These are phyloP conservation scores for Saururus chinensis DNA, from an alignment of 164 flowering plant species.

Conservation along the genomic window DNA sequence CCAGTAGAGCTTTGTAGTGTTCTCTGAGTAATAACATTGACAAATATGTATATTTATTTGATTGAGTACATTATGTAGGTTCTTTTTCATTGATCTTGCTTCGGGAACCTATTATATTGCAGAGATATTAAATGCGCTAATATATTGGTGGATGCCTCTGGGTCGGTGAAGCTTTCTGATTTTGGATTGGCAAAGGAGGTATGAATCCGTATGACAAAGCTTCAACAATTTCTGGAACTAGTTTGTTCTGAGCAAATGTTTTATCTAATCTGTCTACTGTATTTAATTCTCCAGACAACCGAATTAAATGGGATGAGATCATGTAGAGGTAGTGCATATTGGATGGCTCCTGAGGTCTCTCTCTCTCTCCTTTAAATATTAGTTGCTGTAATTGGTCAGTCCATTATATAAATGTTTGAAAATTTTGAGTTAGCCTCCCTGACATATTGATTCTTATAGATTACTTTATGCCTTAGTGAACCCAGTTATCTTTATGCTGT, in stretches of 20 bases:
- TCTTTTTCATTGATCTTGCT: neutral
- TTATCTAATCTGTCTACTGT: conserved; percentile 4
- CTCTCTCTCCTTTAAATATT: too few species aligned
- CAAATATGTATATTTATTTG: too few species aligned
- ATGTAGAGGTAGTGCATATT: conserved; percentile 85
- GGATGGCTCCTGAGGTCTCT: conserved; percentile 99
- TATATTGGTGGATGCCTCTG: conserved; percentile 79
- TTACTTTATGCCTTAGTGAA: too few species aligned
- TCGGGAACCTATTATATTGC: neutral
- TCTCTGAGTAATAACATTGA: too few species aligned
- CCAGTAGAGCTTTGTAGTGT: neutral
- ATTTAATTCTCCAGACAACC: conserved; percentile 42
- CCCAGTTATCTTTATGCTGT: too few species aligned
- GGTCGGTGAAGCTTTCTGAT: conserved; percentile 93
- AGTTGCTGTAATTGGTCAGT: too few species aligned
- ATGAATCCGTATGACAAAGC: neutral
- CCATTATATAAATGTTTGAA: too few species aligned
- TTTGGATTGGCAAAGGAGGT: conserved; percentile 98
- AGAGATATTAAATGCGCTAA: conserved; percentile 99
- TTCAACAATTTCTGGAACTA: neutral
- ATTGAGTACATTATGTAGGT: too few species aligned
- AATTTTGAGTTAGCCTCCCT: too few species aligned
- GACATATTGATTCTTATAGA: too few species aligned
- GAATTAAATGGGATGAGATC: conserved; percentile 77
- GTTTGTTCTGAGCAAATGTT: neutral